Evolutionary conservation across 1,139 yeast genomes (phyloP).

Genomic region (Oligophagozyma castellii): DNA sequence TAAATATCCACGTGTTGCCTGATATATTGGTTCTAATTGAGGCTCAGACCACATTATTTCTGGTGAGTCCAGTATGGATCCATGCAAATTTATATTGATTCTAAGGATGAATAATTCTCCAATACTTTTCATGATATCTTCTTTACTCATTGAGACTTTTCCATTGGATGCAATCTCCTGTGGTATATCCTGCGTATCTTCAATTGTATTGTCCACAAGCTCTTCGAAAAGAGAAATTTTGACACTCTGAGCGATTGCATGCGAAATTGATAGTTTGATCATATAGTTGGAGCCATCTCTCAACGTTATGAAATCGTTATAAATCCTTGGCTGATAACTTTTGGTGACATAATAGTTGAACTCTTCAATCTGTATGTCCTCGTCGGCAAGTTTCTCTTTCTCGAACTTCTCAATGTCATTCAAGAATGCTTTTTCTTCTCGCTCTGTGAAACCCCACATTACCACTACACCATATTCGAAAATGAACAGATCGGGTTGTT

Average conservation of each 20-base stretch:
- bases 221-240: constrained; percentile 92
- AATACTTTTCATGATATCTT: constrained; percentile 89
- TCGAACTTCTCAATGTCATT: constrained; percentile 79
- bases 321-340: constrained; percentile 87
- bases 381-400: constrained; percentile 76
- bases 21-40: constrained; percentile 90
- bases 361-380: constrained; percentile 88
- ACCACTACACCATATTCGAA: constrained; percentile 94
- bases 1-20: constrained; percentile 86
- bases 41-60: constrained; percentile 99
- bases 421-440: constrained; percentile 74
- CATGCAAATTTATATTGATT: constrained; percentile 84
- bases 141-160: constrained; percentile 85
- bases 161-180: constrained; percentile 91
- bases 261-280: constrained; percentile 79
- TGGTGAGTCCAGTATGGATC: constrained; percentile 90
- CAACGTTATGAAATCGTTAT: constrained; percentile 85
- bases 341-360: constrained; percentile 87
- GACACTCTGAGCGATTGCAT: constrained; percentile 85
- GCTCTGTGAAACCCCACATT: constrained; percentile 82
- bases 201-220: constrained; percentile 87
- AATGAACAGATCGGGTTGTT: constrained; percentile 63
- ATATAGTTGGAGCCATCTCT: constrained; percentile 85
- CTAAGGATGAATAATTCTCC: constrained; percentile 88
- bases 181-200: constrained; percentile 93